Conservation (phyloP, 257 asterid species). For the Linaria vulgaris region DNA sequence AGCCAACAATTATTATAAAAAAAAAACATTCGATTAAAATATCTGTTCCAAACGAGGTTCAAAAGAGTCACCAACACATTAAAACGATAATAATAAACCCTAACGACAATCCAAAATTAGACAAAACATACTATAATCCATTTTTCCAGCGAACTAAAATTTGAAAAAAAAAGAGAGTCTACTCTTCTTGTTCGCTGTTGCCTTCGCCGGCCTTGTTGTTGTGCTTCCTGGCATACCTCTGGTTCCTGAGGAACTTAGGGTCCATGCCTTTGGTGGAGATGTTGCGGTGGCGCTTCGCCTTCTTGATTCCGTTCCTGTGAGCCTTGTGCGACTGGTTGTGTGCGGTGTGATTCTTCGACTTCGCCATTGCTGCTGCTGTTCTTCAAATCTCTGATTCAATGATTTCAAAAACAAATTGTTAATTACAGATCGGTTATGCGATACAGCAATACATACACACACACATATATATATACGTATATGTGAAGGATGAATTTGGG, state of each 20-base stretch:
- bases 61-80: too few relatives aligned
- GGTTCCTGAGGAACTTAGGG: conserved; percentile 93
- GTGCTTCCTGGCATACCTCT: conserved; percentile 95
- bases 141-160: too few relatives aligned
- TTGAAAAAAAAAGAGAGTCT: conserved; percentile 22
- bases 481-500: not conserved
- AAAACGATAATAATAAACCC: too few relatives aligned
- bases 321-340: conserved; percentile 90
- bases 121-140: too few relatives aligned
- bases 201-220: conserved; percentile 52
- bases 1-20: too few relatives aligned
- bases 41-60: too few relatives aligned
- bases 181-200: conserved; percentile 62
- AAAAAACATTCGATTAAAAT: too few relatives aligned
- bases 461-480: not conserved
- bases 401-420: not conserved
- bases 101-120: too few relatives aligned
- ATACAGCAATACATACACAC: too few relatives aligned
- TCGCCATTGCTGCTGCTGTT: conserved; percentile 53
- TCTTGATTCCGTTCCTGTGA: conserved; percentile 88
- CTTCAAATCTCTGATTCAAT: conserved; percentile 13
- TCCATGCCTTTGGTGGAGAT: conserved; percentile 93
- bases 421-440: not conserved
- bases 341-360: conserved; percentile 92
- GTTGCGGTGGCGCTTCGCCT: conserved; percentile 74